Conservation (phyloP, 208 protist genomes). For the Wallacemonas collosoma region DNA sequence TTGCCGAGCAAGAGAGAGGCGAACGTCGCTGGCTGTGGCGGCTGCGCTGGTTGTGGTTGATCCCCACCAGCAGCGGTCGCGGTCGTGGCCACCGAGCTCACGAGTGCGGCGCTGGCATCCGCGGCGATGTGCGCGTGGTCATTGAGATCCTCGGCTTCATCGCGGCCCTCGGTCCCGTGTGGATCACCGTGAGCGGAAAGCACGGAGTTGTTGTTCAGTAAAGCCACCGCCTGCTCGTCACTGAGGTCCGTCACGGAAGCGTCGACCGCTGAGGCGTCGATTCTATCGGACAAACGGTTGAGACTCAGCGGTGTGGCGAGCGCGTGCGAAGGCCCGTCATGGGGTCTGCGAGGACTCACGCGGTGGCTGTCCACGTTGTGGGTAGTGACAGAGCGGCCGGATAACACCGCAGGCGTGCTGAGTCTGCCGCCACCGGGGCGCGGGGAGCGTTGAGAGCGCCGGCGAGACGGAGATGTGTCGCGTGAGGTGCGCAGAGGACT, state of each 20-base stretch:
- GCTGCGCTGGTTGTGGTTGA: not conserved
- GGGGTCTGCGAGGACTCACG: not conserved
- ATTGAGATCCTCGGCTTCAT: not conserved
- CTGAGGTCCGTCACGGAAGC: not conserved
- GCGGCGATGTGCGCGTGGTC: not conserved
- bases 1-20: constrained; percentile 24
- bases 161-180: too few species aligned
- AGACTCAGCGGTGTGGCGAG: not conserved
- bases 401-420: not conserved
- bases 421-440: not conserved
- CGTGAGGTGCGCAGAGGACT: not conserved
- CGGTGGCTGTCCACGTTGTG: not conserved
- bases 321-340: not conserved
- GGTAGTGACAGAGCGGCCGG: not conserved
- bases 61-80: not conserved
- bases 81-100: too few species aligned
- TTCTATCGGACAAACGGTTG: not conserved
- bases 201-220: not conserved
- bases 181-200: not conserved
- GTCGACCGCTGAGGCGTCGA: not conserved
- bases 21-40: constrained; percentile 2
- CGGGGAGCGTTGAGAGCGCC: not conserved
- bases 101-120: not conserved
- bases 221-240: not conserved
- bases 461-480: not conserved